Base-by-base conservation (phyloP, 1,139 yeast species). In the Hanseniaspora gamundiae region DNA sequence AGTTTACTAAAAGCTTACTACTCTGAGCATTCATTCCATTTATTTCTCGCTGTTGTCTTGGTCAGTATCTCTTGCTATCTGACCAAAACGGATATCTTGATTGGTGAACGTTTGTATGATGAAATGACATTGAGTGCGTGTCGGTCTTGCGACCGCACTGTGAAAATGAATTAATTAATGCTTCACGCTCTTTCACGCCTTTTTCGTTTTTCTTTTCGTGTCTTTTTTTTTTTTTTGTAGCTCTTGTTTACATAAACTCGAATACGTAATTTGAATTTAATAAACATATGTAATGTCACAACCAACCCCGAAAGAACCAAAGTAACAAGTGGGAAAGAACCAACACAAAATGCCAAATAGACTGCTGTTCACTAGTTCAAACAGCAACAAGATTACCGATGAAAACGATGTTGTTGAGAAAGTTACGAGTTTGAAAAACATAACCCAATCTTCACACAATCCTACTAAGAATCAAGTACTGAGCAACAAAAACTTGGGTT, bases 371-470 rank as follows among this genome's bases (percentile, higher is more conserved):
- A 45, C 21, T 31, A 38, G 22, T 39, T 49, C 57, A 55, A 26
- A 49, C 49, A 28, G 53, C 59, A n/a, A 58, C 59, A 16, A 53
- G 53, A 20, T 44, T 52, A 40, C 39, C 51, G 46, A 55, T 50
- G 46, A 48, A 56, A 41, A 47, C 55, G 27, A 53, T 47, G 26
- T 54, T 58, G 11, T 42, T 48, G 8, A 42, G 48, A 35, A 30
- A 47, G 33, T 47, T 47, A 39, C 42, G 42, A 13, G 27, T 17
- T n/a, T 29, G 38, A 14, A 38, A 42, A 19, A 19, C 26, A 13
- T 39, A 24, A n/a, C n/a, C n/a, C 14, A 41, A 40, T 10, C 42
- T 40, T 28, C 45, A 24, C 26, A 24, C 9, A 24, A 24, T 24
- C 26, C 26, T 7, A 24, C 9, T 24, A 6, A 24, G 9, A 24